Conservation (phyloP, 1,284 basidiomycete genomes). For the Rhodotorula sp. region DNA sequence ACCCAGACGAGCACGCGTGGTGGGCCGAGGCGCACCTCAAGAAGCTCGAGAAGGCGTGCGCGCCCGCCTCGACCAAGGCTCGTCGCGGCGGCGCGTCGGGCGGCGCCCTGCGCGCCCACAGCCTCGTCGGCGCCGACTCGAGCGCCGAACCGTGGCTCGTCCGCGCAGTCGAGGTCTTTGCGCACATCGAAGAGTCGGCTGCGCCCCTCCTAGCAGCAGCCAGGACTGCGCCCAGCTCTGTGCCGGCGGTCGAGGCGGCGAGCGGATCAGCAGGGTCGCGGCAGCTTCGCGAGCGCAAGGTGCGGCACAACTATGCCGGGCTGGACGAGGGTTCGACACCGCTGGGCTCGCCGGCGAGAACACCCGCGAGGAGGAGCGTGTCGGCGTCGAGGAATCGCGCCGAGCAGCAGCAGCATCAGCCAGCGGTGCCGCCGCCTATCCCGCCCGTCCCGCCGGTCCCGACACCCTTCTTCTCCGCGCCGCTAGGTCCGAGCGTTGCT, state of each 20-base stretch:
- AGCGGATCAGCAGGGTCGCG: conserved; percentile 7
- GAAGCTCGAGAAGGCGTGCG: conserved; percentile 35
- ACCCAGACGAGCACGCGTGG: conserved; percentile 6
- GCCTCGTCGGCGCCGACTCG: background rate
- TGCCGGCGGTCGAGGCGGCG: background rate
- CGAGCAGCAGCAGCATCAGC: background rate
- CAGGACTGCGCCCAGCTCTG: too few relatives aligned
- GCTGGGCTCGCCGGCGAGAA: background rate
- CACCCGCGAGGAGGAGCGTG: background rate
- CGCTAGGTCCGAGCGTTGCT: background rate
- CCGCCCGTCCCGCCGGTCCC: background rate
- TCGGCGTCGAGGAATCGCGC: background rate
- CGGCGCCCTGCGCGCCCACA: background rate
- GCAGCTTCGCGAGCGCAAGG: conserved; percentile 29
- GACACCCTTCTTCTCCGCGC: background rate
- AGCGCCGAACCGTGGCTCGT: conserved; percentile 23
- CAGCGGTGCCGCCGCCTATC: background rate
- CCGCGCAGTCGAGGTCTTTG: conserved; percentile 29
- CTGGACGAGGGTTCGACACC: conserved; percentile 10
- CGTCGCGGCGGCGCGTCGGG: background rate
- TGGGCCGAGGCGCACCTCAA: conserved; percentile 23
- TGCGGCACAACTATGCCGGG: conserved; percentile 15
- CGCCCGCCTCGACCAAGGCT: background rate
- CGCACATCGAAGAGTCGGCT: conserved; percentile 13
- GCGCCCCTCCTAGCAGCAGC: background rate